A percentile compares a stretch with the other conserved stretches of the same genome.
Conservation (phyloP, 169 alveolate genomes). For the Eimeria falciformis region DNA sequence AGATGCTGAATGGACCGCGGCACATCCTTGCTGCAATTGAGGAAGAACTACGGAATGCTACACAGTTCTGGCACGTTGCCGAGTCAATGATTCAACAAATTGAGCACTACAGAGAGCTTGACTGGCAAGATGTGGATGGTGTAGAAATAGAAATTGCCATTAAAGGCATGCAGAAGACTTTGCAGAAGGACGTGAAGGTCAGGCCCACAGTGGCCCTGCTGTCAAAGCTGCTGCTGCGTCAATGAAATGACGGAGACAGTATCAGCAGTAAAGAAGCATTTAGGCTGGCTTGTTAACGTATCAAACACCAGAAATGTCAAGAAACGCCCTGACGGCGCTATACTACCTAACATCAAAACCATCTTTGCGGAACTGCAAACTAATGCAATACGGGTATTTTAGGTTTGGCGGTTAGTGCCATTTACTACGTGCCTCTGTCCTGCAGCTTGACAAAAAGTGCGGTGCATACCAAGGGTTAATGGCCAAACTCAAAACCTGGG, state of each 20-base stretch:
- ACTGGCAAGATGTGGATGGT: constrained; percentile 91
- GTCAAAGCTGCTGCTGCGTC: too few relatives aligned
- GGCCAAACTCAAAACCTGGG: constrained; percentile 88
- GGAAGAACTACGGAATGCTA: constrained; percentile 89
- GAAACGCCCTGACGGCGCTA: too few relatives aligned
- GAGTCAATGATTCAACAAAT: constrained; percentile 85
- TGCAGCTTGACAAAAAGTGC: constrained; percentile 91
- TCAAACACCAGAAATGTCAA: too few relatives aligned
- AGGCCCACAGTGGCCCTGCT: too few relatives aligned
- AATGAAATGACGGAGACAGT: too few relatives aligned
- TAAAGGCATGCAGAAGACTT: constrained; percentile 86
- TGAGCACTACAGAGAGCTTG: constrained; percentile 86
- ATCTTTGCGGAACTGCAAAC: too few relatives aligned
- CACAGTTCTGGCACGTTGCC: constrained; percentile 92
- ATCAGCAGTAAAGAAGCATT: too few relatives aligned
- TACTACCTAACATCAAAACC: too few relatives aligned
- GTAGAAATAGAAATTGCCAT: constrained; percentile 93
- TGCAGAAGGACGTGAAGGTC: constrained; percentile 82
- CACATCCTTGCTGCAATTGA: constrained; percentile 85
- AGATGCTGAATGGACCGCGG: constrained; percentile 88
- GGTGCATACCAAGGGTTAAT: constrained; percentile 91
- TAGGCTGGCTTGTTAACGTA: too few relatives aligned
- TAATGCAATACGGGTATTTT: too few relatives aligned
- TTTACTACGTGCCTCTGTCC: neutral
- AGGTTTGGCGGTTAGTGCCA: too few relatives aligned